Evolutionary conservation across 2,329 filamentous ascomycete genomes (phyloP).

Genomic region (Penicillium expansum): DNA sequence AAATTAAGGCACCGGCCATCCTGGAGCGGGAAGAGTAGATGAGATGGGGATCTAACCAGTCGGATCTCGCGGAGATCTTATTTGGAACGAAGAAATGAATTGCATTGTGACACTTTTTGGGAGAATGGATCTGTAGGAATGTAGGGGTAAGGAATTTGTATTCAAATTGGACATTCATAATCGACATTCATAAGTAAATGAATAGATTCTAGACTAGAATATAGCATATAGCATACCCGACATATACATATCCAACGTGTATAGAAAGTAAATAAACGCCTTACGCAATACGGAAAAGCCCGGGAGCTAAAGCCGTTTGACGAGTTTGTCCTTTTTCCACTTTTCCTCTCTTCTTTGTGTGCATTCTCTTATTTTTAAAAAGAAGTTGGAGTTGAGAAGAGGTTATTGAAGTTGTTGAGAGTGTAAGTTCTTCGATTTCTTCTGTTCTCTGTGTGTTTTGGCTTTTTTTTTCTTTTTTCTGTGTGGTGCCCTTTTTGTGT

Average conservation of each 20-base stretch:
- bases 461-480: background rate
- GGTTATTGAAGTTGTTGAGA: slow-evolving; percentile 6
- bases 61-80: slow-evolving; percentile 1
- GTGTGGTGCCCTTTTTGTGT: slow-evolving; percentile 4
- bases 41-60: slow-evolving; percentile 1
- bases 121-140: slow-evolving; percentile 21
- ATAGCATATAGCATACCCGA: background rate
- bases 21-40: slow-evolving; percentile 57
- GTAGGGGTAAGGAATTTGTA: slow-evolving; percentile 10
- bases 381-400: slow-evolving; percentile 4
- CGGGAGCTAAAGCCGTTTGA: slow-evolving; percentile 38
- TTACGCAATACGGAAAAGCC: slow-evolving; percentile 42
- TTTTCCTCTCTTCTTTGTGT: slow-evolving; percentile 15
- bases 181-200: too few species aligned
- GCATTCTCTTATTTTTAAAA: slow-evolving; percentile 7
- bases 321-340: slow-evolving; percentile 23
- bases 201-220: too few species aligned
- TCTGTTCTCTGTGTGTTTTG: background rate
- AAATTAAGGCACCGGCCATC: slow-evolving; percentile 62
- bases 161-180: too few species aligned
- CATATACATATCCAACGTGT: too few species aligned
- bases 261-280: slow-evolving; percentile 3
- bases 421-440: background rate
- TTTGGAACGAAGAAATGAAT: slow-evolving; percentile 26
- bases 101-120: slow-evolving; percentile 5